Evolutionary conservation across 352 stramenopile species (phyloP).

Genomic region (Lagenidium giganteum): DNA sequence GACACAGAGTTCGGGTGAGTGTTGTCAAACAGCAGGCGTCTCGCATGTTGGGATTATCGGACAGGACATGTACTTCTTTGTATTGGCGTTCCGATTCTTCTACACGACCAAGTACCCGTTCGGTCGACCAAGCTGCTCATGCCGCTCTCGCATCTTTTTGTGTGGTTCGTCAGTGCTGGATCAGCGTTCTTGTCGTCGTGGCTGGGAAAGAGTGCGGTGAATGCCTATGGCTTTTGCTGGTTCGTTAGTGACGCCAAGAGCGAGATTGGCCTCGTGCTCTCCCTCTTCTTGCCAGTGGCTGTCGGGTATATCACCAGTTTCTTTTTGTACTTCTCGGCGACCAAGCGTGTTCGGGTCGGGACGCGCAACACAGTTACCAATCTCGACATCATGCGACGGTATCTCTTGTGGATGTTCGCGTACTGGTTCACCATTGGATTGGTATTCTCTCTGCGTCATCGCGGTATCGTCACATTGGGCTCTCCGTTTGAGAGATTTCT

Average conservation of each 20-base stretch:
- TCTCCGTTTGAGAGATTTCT: slow-evolving; percentile 51
- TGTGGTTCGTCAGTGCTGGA: slow-evolving; percentile 60
- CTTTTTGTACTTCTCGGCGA: slow-evolving; percentile 65
- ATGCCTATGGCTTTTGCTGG: slow-evolving; percentile 83
- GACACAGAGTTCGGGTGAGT: slow-evolving; percentile 37
- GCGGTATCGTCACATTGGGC: no score
- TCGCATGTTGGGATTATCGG: slow-evolving; percentile 68
- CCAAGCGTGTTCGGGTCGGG: slow-evolving; percentile 62
- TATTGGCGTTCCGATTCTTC: slow-evolving; percentile 83
- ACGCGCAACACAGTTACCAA: slow-evolving; percentile 51
- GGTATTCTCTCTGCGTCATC: slow-evolving; percentile 36
- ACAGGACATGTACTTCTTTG: slow-evolving; percentile 84
- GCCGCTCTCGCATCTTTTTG: slow-evolving; percentile 60
- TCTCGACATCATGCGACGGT: slow-evolving; percentile 74
- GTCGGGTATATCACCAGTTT: slow-evolving; percentile 71
- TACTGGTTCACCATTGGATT: slow-evolving; percentile 69
- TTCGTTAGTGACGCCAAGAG: slow-evolving; percentile 29
- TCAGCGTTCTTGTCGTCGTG: slow-evolving; percentile 43
- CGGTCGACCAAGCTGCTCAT: slow-evolving; percentile 61
- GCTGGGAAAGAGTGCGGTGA: slow-evolving; percentile 37
- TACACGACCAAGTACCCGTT: slow-evolving; percentile 88
- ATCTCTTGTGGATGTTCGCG: slow-evolving; percentile 64
- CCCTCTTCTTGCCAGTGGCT: slow-evolving; percentile 58
- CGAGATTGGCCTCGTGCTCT: slow-evolving; percentile 46
- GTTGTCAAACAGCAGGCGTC: slow-evolving; percentile 52